Evolutionary conservation across 176 grass and related monocot genomes (phyloP).

Genomic region (Elaeis guineensis): DNA sequence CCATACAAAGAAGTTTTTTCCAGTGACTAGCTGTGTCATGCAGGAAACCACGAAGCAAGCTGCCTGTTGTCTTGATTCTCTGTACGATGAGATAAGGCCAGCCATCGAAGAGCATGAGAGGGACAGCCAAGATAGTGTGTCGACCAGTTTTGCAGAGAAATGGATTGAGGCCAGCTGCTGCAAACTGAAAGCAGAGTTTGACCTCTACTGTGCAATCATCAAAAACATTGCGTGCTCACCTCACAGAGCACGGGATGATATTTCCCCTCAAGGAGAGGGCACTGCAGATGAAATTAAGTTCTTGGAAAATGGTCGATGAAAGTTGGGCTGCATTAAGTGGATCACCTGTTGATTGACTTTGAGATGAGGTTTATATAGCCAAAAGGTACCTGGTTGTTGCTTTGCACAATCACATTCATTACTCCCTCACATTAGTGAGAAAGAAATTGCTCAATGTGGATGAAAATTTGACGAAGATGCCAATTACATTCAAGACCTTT

Average conservation of each 20-base stretch:
- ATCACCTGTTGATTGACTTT: too few relatives aligned
- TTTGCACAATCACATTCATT: too few relatives aligned
- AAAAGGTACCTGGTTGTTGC: too few relatives aligned
- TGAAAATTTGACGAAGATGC: too few relatives aligned
- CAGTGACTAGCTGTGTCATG: background rate
- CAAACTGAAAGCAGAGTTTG: constrained; percentile 92
- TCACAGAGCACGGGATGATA: constrained; percentile 24
- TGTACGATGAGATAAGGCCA: constrained; percentile 90
- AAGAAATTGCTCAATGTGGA: too few relatives aligned
- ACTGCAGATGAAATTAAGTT: constrained; percentile 34
- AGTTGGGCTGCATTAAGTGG: background rate
- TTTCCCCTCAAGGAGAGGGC: constrained; percentile 18
- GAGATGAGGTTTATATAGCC: too few relatives aligned
- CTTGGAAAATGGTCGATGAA: constrained; percentile 47
- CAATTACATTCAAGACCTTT: too few relatives aligned
- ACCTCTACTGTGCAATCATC: constrained; percentile 64
- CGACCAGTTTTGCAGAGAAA: constrained; percentile 74
- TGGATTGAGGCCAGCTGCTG: constrained; percentile 87
- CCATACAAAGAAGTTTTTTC: too few relatives aligned
- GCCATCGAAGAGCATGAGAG: constrained; percentile 86
- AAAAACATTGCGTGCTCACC: constrained; percentile 53
- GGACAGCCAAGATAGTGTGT: constrained; percentile 84
- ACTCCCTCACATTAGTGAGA: too few relatives aligned
- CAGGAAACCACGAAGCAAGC: constrained; percentile 72
- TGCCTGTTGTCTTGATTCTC: constrained; percentile 37